Conservation (phyloP, 345 rosid genomes). For the Bruguiera parviflora region DNA sequence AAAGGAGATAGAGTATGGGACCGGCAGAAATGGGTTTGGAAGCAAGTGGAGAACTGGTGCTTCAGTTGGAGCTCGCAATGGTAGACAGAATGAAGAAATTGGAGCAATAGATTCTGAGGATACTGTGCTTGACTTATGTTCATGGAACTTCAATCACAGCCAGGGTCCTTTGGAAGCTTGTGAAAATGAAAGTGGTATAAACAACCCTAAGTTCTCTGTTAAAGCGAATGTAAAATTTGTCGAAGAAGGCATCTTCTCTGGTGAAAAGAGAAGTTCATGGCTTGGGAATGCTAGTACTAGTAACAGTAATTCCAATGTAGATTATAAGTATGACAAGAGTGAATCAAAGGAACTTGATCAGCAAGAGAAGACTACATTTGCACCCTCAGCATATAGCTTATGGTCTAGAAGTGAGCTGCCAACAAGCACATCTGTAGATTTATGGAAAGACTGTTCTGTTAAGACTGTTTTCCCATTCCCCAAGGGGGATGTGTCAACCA, state of each 20-base stretch:
- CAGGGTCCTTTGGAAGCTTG: slow-evolving; percentile 42
- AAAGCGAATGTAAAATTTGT: slow-evolving; percentile 46
- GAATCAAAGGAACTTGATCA: slow-evolving; percentile 50
- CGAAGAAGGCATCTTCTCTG: slow-evolving; percentile 53
- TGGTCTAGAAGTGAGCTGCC: slow-evolving; percentile 53
- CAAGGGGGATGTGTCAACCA: slow-evolving; percentile 52
- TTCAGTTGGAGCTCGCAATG: slow-evolving; percentile 38
- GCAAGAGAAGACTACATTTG: slow-evolving; percentile 31
- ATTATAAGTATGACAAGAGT: slow-evolving; percentile 33
- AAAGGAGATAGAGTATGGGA: slow-evolving; percentile 80
- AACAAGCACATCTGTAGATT: slow-evolving; percentile 40
- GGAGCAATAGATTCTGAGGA: slow-evolving; percentile 49
- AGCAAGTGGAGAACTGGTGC: slow-evolving; percentile 51
- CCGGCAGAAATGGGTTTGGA: slow-evolving; percentile 57
- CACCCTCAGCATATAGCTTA: slow-evolving; percentile 36
- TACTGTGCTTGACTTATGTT: slow-evolving; percentile 42
- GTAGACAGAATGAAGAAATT: slow-evolving; percentile 38
- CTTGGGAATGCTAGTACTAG: slow-evolving; percentile 34
- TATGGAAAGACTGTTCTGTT: slow-evolving; percentile 72
- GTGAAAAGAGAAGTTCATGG: slow-evolving; percentile 54
- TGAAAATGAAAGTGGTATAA: slow-evolving; percentile 34
- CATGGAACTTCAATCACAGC: slow-evolving; percentile 48
- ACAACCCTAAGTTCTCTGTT: slow-evolving; percentile 33
- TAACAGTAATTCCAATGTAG: slow-evolving; percentile 43
- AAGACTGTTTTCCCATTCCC: slow-evolving; percentile 68